Base-by-base conservation (phyloP, 805 yeast genomes). In the Starmera pachycereana region DNA sequence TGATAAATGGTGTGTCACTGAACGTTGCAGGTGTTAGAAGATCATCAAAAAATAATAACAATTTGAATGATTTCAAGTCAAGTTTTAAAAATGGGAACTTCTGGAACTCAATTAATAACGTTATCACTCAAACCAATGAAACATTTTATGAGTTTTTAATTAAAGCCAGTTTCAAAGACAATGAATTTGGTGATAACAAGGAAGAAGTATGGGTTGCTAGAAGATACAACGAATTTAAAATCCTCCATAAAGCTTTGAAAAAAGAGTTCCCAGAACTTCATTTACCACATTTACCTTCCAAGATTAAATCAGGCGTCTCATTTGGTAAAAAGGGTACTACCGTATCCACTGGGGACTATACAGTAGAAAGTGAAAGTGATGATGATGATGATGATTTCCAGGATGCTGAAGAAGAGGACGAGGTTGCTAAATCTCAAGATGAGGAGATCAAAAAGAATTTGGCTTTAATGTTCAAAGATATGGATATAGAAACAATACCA, bases 11-110 rank as follows among this genome's bases (percentile, higher is more conserved):
- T 3, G 56, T 76, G 45, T 75, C 69, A 42, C 52, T 85, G 14
- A 82, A 84, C 45, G 75, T 88, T 10, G 71, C 76, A 25, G 87
- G 92, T 2, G 95, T 82, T 0, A 55, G 76, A 6, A 46, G 50
- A 28, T 50, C 54, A 32, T 45, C 52, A 40, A 64, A 60, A 38
- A 44, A 50, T 42, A 48, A 44, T 54, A 48, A 36, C 48, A 49
- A 38, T 47, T 60, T 42, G 63, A 63, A 42, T 55, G 54, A 36
- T 13, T 25, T 44, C 11, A 46, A 44, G n/a, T 32, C 33, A 4
- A 32, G 19, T 16, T 22, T 22, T 8, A n/a, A 13, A 7, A 13
- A 13, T 9, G 29, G 16, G 9, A 33, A 33, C 22, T 22, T 33
- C 7, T 33, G 36, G 36, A 28, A 28, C 16, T n/a, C 32, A 7